A percentile compares a stretch with the other conserved stretches of the same genome.
These are phyloP conservation scores for Tricholoma bakamatsutake DNA, from an alignment of 768 basidiomycete species.

Conservation along the genomic window DNA sequence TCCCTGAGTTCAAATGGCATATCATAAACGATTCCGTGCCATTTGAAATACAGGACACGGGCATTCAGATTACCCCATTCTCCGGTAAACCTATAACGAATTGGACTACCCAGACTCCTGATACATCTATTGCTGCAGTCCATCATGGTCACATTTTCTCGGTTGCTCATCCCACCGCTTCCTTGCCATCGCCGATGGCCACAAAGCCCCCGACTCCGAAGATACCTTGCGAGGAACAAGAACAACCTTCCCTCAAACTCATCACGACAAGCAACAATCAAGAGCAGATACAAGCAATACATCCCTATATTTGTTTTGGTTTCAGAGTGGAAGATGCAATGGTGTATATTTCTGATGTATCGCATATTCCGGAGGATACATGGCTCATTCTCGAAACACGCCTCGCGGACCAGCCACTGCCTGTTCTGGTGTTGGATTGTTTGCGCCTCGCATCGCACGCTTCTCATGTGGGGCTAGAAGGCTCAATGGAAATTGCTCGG, in stretches of 20 bases:
- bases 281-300: constrained; percentile 21
- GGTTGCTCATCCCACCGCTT: constrained; percentile 29
- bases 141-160: constrained; percentile 70
- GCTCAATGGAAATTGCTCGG: constrained; percentile 51
- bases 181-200: constrained; percentile 33
- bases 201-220: constrained; percentile 32
- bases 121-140: constrained; percentile 32
- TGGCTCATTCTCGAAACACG: constrained; percentile 45
- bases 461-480: constrained; percentile 76
- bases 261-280: constrained; percentile 4
- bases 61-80: constrained; percentile 60
- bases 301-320: constrained; percentile 63
- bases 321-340: constrained; percentile 64
- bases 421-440: constrained; percentile 74
- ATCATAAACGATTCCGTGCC: constrained; percentile 64
- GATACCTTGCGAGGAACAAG: constrained; percentile 19
- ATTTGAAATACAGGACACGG: constrained; percentile 63
- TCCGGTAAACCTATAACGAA: constrained; percentile 36
- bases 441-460: constrained; percentile 57
- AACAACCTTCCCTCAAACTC: constrained; percentile 18
- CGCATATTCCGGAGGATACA: constrained; percentile 67
- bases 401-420: constrained; percentile 23
- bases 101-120: constrained; percentile 3
- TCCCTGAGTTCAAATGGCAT: constrained; percentile 81
- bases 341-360: constrained; percentile 80